Evolutionary conservation across 495 filamentous ascomycete genomes (phyloP), one percentile per base, ranked within the genome.

Genomic region (Podospora pseudocomata): DNA sequence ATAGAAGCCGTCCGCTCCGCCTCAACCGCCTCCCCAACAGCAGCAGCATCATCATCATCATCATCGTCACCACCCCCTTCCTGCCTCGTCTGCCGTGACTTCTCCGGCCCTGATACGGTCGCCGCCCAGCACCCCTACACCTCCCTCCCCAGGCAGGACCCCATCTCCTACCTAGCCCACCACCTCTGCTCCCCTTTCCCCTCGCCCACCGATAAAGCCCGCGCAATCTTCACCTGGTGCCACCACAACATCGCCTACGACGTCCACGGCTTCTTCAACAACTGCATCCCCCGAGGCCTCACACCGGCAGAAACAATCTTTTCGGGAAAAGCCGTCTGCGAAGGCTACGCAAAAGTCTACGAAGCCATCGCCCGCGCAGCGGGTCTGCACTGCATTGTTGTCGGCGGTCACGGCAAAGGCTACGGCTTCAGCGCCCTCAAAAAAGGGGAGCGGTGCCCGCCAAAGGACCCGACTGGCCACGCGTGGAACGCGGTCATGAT

Each of bases 211-310:
- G 95, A 98, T 76, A 97, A 96, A 78, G 94, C 95, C 13, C 86
- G 95, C 18, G 90, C 85, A 9, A 90, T 99, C 67, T 99, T 99
- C 77, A 91, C 92, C 7, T 99, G 94, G 95, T 85, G 92, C 60
- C 95, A 98, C 77, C 90, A 99, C 78, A 98, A 97, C 73, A 87
- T 99, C 68, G 81, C 81, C 59, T 99, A 99, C 79, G 91, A 99
- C 76, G 83, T 86, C 5, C 79, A 87, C 49, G 83, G 86, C 56
- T 95, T 97, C 82, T 93, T 94, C 76, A 86, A 84, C 67, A 83
- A 88, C 57, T 86, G 78, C 65, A 82, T 96, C 49, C 79, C 87
- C 68, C 72, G 75, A 68, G 81, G 86, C n/a, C 86, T 86, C 28
- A 90, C 88, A 5, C 88, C 92, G 0, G 82, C 83, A 4, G 84